These are phyloP conservation scores for Hyaloscypha bicolor DNA, from an alignment of 495 filamentous ascomycete genomes.

Conservation along the genomic window DNA sequence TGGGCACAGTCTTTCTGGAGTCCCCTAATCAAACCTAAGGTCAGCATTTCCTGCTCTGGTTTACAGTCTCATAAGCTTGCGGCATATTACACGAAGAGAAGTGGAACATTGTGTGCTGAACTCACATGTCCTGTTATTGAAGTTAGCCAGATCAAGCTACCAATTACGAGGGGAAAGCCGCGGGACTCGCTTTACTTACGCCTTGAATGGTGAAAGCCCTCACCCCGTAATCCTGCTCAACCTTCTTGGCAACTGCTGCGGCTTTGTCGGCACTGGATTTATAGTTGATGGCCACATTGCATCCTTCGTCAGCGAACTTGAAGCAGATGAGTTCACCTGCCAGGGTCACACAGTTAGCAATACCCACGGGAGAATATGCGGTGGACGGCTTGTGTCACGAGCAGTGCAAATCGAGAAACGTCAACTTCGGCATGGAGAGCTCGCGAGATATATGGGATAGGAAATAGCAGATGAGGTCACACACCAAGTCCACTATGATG, in stretches of 20 bases:
- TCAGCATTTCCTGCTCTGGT: not conserved
- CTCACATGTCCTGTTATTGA: constrained; percentile 51
- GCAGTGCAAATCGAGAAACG: not conserved
- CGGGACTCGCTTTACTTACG: constrained; percentile 42
- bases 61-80: not conserved
- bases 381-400: not conserved
- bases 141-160: not conserved
- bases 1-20: constrained; percentile 55
- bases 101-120: not conserved
- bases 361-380: not conserved
- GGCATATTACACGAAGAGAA: not conserved
- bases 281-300: constrained; percentile 74
- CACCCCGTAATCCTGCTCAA: constrained; percentile 53
- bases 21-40: constrained; percentile 27
- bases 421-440: not conserved
- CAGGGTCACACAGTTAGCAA: constrained; percentile 31
- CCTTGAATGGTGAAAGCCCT: constrained; percentile 61
- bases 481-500: constrained; percentile 1
- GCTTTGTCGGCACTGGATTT: constrained; percentile 55
- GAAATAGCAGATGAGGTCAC: not conserved
- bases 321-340: constrained; percentile 61
- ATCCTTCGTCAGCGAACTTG: constrained; percentile 68
- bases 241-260: constrained; percentile 52
- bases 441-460: not conserved
- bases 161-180: not conserved